Base-by-base conservation (phyloP, 257 asterid genomes). In the Petunia secreta region DNA sequence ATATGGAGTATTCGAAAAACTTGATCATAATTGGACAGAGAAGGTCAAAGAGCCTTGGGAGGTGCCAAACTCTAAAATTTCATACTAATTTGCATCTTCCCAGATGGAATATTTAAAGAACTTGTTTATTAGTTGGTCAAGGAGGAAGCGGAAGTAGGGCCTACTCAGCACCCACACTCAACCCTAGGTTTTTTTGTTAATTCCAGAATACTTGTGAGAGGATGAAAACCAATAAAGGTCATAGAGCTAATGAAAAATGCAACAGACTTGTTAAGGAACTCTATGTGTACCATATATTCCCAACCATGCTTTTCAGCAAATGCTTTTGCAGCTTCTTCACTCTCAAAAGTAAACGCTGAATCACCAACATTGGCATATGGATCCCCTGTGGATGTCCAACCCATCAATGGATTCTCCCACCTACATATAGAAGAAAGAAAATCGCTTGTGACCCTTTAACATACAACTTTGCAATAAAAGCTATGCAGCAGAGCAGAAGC, bases 341-440 rank as follows among this genome's bases (percentile, higher is more conserved):
- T 94, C 65, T 96, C 99, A 80, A 96, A 96, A 82, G 87, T 62
- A 75, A 92, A 81, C 7, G 88, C 98, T 74, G 99, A 84, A 86
- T 94, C 98, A 77, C 99, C 99, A 14, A 96, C 98, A 88, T 96
- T 63, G 81, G 98, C 89, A 85, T 96, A 96, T 44, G 99, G 98
- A 85, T 96, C 99, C 68, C 99, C 99, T 1, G 99, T 96, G 73
- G 99, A 96, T 74, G 99, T 96, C 99, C 99, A 96, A 48, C 99
- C 98, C 98, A 96, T 96, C 87, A 96, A 88, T 40, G 99, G 99
- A 86, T 96, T 96, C 88, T 96, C 99, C 99, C 99, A 94, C 83
- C 99, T 92, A 79, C 86, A 79, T 75, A 81, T n/a, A 67, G 67
- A 66, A 81, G 65, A 39, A 80, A 85, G 53, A 78, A 75, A 40